Base-by-base conservation (phyloP, 139 green algal species). In the Penium margaritaceum region DNA sequence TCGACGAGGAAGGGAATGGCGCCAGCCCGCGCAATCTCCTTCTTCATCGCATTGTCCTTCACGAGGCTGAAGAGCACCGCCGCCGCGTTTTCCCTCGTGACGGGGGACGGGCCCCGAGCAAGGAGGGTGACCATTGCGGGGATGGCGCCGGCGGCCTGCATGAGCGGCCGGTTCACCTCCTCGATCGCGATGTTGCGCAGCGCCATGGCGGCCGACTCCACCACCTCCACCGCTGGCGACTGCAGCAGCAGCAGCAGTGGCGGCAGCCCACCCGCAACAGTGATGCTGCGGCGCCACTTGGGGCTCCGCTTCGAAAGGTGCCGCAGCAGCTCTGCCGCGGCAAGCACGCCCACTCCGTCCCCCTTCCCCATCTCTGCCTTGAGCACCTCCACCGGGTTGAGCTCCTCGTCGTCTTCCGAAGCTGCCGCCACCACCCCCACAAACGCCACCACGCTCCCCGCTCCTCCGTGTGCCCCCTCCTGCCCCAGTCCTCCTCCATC, bases 251-350 rank as follows among this genome's bases (percentile, higher is more conserved):
- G n/a, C n/a, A 60, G 47, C 47, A 60, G 47, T 3, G 47, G 47
- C 47, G 47, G 47, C n/a, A 60, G 29, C 30, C 47, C 47, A 5
- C 47, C 47, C 15, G 47, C 47, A 3, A 60, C 47, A 33, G 47
- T 60, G 47, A 60, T 60, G 47, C 30, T n/a, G n/a, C 30, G n/a
- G 47, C 47, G 47, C 47, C 47, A 60, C 47, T 24, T n/a, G 2
- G 47, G n/a, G 47, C 47, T 60, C n/a, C 47, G 47, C 47, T 60
- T 60, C 29, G 47, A n/a, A 33, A 60, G 30, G 47, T 60, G 47
- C 17, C 47, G 47, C n/a, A 60, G 29, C 5, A 60, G n/a, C 47
- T 60, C 47, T 60, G 47, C 47, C 12, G 47, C 47, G 30, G 47
- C 47, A 24, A 60, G 47, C n/a, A 60, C 30, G 3, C 47, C 47